These are phyloP conservation scores for Cyphellophora europaea DNA, from an alignment of 2,329 filamentous ascomycete genomes.

Conservation along the genomic window DNA sequence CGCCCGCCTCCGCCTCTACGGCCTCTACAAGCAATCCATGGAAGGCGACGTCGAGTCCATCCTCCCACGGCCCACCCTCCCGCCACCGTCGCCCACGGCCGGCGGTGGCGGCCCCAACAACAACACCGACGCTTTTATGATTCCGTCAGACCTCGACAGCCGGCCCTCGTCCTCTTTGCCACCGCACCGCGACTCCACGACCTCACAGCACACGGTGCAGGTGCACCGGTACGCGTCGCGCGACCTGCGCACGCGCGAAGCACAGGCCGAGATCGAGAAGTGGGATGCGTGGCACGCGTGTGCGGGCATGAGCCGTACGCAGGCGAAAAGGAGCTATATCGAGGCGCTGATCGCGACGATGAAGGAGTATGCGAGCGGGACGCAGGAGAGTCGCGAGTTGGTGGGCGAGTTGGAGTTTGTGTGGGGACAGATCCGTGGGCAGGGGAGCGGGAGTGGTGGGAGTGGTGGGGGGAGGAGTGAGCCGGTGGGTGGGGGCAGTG, in stretches of 20 bases:
- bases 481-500: constrained; percentile 13
- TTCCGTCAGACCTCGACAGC: too few relatives aligned
- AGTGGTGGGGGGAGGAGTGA: not conserved
- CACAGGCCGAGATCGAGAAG: constrained; percentile 21
- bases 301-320: constrained; percentile 71
- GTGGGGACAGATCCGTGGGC: constrained; percentile 78
- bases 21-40: constrained; percentile 98
- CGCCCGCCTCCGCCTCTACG: constrained; percentile 87
- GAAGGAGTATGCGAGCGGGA: constrained; percentile 84
- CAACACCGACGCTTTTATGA: constrained; percentile 3
- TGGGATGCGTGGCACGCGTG: constrained; percentile 91
- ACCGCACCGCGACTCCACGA: constrained; percentile 2
- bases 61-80: constrained; percentile 65
- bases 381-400: constrained; percentile 70
- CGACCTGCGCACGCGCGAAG: constrained; percentile 33
- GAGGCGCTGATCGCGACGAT: constrained; percentile 92
- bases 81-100: constrained; percentile 8
- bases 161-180: not conserved
- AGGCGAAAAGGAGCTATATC: constrained; percentile 90
- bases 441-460: constrained; percentile 4
- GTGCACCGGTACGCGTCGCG: constrained; percentile 18
- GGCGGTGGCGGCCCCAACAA: constrained; percentile 9
- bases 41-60: constrained; percentile 91
- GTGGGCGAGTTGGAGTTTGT: constrained; percentile 96
- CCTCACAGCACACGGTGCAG: constrained; percentile 25